phyloP scores from a whole-genome alignment of 1,139 yeast species.

The Kodamaea sp. region DNA sequence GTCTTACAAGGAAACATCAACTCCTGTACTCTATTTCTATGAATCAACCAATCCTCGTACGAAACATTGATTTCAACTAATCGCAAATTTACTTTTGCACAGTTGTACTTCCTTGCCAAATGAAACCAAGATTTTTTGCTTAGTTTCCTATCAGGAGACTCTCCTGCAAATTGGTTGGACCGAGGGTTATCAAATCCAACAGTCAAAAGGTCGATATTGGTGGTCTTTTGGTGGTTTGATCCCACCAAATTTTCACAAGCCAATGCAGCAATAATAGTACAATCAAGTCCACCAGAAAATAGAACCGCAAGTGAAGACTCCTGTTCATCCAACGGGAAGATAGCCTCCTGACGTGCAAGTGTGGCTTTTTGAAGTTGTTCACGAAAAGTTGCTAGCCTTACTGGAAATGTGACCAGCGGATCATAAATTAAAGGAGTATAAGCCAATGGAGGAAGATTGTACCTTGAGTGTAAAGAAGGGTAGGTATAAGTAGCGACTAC shows the following conservation, averaged over 20 bases:
- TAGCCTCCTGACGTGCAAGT: slow-evolving; percentile 52
- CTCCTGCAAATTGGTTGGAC: slow-evolving; percentile 54
- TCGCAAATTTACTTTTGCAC: slow-evolving; percentile 34
- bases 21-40: slow-evolving; percentile 53
- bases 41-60: slow-evolving; percentile 60
- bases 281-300: slow-evolving; percentile 94
- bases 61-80: slow-evolving; percentile 71
- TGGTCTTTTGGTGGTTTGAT: slow-evolving; percentile 1
- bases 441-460: neutral
- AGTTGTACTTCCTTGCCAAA: slow-evolving; percentile 38
- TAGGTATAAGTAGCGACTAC: slow-evolving; percentile 15
- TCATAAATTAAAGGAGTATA: slow-evolving; percentile 4
- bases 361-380: slow-evolving; percentile 42
- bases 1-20: slow-evolving; percentile 83
- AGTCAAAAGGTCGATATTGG: slow-evolving; percentile 67
- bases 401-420: neutral
- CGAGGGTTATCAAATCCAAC: slow-evolving; percentile 96
- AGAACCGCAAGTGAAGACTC: slow-evolving; percentile 57
- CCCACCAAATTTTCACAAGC: slow-evolving; percentile 28
- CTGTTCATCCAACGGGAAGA: slow-evolving; percentile 49
- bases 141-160: slow-evolving; percentile 81
- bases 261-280: slow-evolving; percentile 69
- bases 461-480: slow-evolving; percentile 2
- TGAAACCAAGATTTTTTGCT: slow-evolving; percentile 64
- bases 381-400: slow-evolving; percentile 20